phyloP scores from a whole-genome alignment of 2,329 filamentous ascomycete species.

The Colletotrichum sansevieriae region DNA sequence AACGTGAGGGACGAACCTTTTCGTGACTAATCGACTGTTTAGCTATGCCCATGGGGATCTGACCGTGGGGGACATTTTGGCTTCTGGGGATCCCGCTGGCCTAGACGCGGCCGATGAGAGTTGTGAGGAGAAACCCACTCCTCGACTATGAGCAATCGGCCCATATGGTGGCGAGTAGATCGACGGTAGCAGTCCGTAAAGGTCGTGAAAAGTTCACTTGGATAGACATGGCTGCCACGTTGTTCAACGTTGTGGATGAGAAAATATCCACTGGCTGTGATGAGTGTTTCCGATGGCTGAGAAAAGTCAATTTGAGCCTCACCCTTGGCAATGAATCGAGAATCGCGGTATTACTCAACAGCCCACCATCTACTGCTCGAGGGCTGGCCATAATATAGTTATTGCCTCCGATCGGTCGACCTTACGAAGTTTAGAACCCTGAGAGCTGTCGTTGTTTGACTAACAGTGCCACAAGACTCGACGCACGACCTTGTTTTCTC shows the following conservation, averaged over 20 bases:
- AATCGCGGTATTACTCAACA: slow-evolving; percentile 27
- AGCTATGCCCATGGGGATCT: slow-evolving; percentile 32
- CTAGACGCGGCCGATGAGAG: slow-evolving; percentile 8
- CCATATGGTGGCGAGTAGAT: slow-evolving; percentile 15
- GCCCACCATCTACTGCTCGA: background rate
- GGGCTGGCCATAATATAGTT: background rate
- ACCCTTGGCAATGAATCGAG: slow-evolving; percentile 17
- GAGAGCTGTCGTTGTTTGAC: no score
- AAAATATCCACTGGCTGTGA: background rate
- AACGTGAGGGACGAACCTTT: slow-evolving; percentile 5
- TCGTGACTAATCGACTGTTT: slow-evolving; percentile 19
- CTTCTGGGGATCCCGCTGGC: slow-evolving; percentile 39
- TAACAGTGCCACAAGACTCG: no score
- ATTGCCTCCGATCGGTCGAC: background rate
- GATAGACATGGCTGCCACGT: slow-evolving; percentile 33
- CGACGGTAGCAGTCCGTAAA: background rate
- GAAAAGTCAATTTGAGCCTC: slow-evolving; percentile 28
- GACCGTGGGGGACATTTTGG: slow-evolving; percentile 27
- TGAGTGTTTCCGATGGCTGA: background rate
- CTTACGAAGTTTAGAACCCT: no score
- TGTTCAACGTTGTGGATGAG: slow-evolving; percentile 14
- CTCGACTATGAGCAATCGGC: slow-evolving; percentile 16
- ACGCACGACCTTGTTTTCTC: no score
- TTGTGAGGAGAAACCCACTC: slow-evolving; percentile 33
- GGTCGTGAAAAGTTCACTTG: background rate